Evolutionary conservation across 495 filamentous ascomycete genomes (phyloP).

Genomic region (Neurospora sp.): DNA sequence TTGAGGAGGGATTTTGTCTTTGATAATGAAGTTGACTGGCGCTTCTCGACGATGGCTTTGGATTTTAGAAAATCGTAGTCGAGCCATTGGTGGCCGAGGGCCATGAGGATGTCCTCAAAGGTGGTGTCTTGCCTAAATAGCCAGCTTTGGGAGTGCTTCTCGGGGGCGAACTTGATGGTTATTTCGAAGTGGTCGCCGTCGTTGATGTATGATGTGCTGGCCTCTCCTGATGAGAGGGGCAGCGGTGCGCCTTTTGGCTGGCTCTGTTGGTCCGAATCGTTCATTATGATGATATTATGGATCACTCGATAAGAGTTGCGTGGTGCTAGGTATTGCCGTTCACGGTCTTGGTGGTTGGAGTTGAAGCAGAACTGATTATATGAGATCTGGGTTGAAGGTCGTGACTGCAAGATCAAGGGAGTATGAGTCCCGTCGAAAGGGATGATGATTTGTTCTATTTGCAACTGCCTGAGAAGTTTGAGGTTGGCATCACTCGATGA

Average conservation of each 20-base stretch:
- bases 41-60: conserved; percentile 22
- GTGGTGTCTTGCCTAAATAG: conserved; percentile 6
- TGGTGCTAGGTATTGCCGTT: not conserved
- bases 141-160: conserved; percentile 13
- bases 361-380: not conserved
- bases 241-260: not conserved
- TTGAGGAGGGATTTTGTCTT: conserved; percentile 15
- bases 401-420: not conserved
- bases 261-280: not conserved
- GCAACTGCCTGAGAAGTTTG: not conserved
- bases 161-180: conserved; percentile 22
- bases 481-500: not conserved
- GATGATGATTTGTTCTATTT: not conserved
- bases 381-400: not conserved
- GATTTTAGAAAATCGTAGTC: conserved; percentile 22
- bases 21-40: not conserved
- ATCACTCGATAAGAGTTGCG: not conserved
- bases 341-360: not conserved
- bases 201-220: not conserved
- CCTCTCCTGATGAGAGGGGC: not conserved
- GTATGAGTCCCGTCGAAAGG: not conserved
- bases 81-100: conserved; percentile 9
- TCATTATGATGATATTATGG: not conserved
- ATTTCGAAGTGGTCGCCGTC: conserved; percentile 8
- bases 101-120: conserved; percentile 12